Evolutionary conservation across 129 eudicot genomes (phyloP), one percentile per base, ranked within the genome.

Genomic region (Helianthus annuus): DNA sequence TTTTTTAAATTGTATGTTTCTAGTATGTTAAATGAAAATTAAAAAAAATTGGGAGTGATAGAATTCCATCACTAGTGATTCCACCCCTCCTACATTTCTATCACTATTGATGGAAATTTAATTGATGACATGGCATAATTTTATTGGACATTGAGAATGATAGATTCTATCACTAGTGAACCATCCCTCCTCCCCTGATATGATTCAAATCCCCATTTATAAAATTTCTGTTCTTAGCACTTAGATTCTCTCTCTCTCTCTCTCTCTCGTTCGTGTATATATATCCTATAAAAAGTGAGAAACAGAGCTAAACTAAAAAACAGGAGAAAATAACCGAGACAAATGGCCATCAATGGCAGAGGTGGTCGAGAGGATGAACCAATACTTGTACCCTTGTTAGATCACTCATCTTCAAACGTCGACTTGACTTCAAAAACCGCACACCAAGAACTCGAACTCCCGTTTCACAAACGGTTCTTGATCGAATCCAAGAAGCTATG

Each of bases 401-500:
- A 85, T 10, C 79, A 80, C 61, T n/a, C 83, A 63, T 54, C 80
- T 40, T 68, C 85, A 12, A 70, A 68, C 65, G 69, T 54, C 22
- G 62, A 69, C 52, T 51, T 58, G 52, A 44, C 48, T 9, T 6
- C 73, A 29, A 40, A 55, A 55, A 7, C 65, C 44, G 11, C 70
- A 0, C 58, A 63, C 1, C 48, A 67, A 8, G 81, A 71, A 24
- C 49, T 61, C 32, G 73, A 80, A 0, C 68, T 19, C 39, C 4
- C 76, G 10, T 58, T 86, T 10, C 52, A 44, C 38, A 54, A 49
- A 5, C 80, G 88, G 12, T 78, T 81, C 19, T 81, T 88, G 83
- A 73, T 65, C 15, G 97, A 92, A 62, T 80, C 97, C 5, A 86
- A 86, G 79, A 89, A 89, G 79, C 81, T 92, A 69, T 92, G 97